phyloP scores from a whole-genome alignment of 306 rosid species.

The Trifolium subterraneum region DNA sequence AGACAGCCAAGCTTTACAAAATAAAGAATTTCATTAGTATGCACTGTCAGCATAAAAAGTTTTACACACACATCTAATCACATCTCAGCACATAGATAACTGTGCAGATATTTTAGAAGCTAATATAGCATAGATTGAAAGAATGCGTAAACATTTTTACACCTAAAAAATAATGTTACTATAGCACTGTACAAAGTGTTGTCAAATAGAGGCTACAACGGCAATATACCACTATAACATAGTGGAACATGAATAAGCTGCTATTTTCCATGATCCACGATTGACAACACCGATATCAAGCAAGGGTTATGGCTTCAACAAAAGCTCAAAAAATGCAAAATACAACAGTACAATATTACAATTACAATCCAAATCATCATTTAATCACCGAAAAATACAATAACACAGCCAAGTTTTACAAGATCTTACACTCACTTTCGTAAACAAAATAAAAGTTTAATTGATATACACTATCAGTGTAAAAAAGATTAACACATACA shows the following conservation, averaged over 20 bases:
- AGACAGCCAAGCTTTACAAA: not conserved
- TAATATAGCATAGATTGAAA: not conserved
- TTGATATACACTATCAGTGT: not conserved
- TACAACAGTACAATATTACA: not conserved
- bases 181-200: no score
- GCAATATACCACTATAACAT: no score
- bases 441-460: not conserved
- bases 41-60: not conserved
- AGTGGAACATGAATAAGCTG: no score
- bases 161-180: not conserved
- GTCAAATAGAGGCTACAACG: no score
- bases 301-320: slow-evolving; percentile 5
- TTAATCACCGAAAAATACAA: slow-evolving; percentile 1
- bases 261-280: no score
- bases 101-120: not conserved
- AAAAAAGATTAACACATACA: not conserved
- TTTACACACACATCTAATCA: not conserved
- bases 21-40: not conserved
- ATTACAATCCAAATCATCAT: slow-evolving; percentile 28
- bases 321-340: not conserved
- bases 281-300: slow-evolving; percentile 1
- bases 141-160: not conserved
- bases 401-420: slow-evolving; percentile 3
- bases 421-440: slow-evolving; percentile 19
- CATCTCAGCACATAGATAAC: not conserved